Percentiles rank a stretch among this genome's conserved stretches.
phyloP scores from a whole-genome alignment of 768 basidiomycete species.

The Lyophyllum decastes region DNA sequence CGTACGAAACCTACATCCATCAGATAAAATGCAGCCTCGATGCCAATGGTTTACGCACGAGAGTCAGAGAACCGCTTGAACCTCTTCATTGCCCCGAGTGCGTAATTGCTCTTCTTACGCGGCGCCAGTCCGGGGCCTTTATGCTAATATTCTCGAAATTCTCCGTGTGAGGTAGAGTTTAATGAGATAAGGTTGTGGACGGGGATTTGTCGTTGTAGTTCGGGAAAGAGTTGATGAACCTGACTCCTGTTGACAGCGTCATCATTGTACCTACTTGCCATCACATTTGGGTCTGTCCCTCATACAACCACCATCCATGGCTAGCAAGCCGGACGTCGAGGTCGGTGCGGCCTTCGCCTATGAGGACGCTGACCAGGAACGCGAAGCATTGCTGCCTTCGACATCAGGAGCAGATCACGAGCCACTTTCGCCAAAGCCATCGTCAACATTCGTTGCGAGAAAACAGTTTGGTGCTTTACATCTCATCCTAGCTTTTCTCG shows the following conservation, averaged over 20 bases:
- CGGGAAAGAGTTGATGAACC: not conserved
- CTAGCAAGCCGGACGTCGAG: conserved; percentile 22
- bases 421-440: conserved; percentile 2
- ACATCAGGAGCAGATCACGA: conserved; percentile 4
- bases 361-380: conserved; percentile 27
- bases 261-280: not conserved
- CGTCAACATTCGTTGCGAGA: conserved; percentile 19
- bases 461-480: conserved; percentile 37
- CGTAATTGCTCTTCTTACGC: not conserved
- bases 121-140: no score
- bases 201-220: not conserved
- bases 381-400: conserved; percentile 37
- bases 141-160: not conserved
- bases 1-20: no score
- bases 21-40: no score
- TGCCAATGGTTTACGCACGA: no score
- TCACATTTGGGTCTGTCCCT: not conserved
- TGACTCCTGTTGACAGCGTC: not conserved
- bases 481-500: conserved; percentile 50
- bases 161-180: not conserved
- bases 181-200: not conserved
- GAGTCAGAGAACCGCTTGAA: no score
- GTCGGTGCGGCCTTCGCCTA: conserved; percentile 18
- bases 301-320: conserved; percentile 13
- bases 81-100: no score